These are phyloP conservation scores for Puccinia triticina DNA, from an alignment of 1,284 basidiomycete genomes.

Conservation along the genomic window DNA sequence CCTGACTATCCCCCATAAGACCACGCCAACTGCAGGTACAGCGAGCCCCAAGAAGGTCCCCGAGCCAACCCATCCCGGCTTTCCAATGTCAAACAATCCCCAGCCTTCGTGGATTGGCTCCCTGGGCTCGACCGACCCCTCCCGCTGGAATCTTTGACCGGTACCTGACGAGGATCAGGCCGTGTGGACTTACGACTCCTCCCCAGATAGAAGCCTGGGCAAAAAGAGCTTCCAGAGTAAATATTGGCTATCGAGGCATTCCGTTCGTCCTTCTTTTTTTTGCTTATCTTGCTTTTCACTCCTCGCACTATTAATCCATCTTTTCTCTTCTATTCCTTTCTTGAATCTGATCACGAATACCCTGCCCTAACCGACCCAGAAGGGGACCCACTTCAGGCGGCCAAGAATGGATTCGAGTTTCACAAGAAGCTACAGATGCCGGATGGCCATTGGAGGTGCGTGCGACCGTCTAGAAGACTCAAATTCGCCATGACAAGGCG, in stretches of 20 bases:
- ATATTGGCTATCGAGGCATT: conserved; percentile 41
- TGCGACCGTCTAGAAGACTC: not conserved
- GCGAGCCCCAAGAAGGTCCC: not conserved
- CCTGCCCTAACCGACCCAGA: conserved; percentile 52
- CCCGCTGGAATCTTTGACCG: conserved; percentile 78
- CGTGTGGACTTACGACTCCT: conserved; percentile 75
- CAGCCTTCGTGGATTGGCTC: conserved; percentile 47
- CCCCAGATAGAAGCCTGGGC: conserved; percentile 10
- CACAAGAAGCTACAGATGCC: conserved; percentile 85
- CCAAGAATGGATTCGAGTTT: conserved; percentile 70
- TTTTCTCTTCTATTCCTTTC: too few relatives aligned
- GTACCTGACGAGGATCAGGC: conserved; percentile 76
- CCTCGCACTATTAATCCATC: not conserved
- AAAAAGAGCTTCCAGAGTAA: conserved; percentile 37
- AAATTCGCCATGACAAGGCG: not conserved
- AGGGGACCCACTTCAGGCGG: conserved; percentile 57
- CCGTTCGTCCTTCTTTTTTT: conserved; percentile 5
- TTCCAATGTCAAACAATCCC: not conserved
- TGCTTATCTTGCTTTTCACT: not conserved
- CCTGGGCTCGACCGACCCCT: conserved; percentile 67
- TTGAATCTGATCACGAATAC: conserved; percentile 8
- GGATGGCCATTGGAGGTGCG: conserved; percentile 83
- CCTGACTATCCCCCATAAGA: not conserved
- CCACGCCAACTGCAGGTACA: not conserved
- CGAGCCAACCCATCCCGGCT: not conserved